Evolutionary conservation across 768 basidiomycete species (phyloP).

Genomic region (Boletales sp.): DNA sequence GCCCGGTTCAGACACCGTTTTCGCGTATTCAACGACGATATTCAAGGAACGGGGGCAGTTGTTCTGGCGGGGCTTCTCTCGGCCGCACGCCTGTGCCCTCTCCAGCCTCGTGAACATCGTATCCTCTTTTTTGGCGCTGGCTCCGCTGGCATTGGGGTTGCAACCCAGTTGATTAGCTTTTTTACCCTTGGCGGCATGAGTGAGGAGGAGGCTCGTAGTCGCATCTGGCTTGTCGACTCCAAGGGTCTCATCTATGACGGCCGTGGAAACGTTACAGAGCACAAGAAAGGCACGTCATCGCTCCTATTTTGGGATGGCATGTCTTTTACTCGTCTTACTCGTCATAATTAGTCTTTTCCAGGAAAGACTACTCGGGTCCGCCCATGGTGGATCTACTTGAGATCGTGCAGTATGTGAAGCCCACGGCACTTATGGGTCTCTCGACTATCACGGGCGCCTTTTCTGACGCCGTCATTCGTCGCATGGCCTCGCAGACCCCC

Average conservation of each 20-base stretch:
- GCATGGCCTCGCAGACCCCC: slow-evolving; percentile 76
- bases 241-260: slow-evolving; percentile 79
- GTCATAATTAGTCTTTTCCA: slow-evolving; percentile 67
- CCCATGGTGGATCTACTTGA: slow-evolving; percentile 73
- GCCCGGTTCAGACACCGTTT: slow-evolving; percentile 71
- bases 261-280: slow-evolving; percentile 69
- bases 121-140: slow-evolving; percentile 95
- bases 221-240: slow-evolving; percentile 83
- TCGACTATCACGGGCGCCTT: slow-evolving; percentile 89
- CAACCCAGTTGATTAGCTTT: slow-evolving; percentile 84
- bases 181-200: slow-evolving; percentile 78
- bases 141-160: slow-evolving; percentile 89
- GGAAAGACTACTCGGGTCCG: slow-evolving; percentile 73
- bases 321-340: neutral
- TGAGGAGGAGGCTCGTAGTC: slow-evolving; percentile 69
- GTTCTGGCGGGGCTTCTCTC: slow-evolving; percentile 88
- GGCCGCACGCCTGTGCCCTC: slow-evolving; percentile 73
- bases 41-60: slow-evolving; percentile 89
- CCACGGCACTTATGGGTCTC: slow-evolving; percentile 85
- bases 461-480: slow-evolving; percentile 60
- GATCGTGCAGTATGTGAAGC: slow-evolving; percentile 76
- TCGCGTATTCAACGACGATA: slow-evolving; percentile 87
- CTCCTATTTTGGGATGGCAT: neutral
- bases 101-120: slow-evolving; percentile 65
- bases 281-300: slow-evolving; percentile 68